These are phyloP conservation scores for Acanthamoeba royreba DNA, from an alignment of 208 protist species.

Conservation along the genomic window DNA sequence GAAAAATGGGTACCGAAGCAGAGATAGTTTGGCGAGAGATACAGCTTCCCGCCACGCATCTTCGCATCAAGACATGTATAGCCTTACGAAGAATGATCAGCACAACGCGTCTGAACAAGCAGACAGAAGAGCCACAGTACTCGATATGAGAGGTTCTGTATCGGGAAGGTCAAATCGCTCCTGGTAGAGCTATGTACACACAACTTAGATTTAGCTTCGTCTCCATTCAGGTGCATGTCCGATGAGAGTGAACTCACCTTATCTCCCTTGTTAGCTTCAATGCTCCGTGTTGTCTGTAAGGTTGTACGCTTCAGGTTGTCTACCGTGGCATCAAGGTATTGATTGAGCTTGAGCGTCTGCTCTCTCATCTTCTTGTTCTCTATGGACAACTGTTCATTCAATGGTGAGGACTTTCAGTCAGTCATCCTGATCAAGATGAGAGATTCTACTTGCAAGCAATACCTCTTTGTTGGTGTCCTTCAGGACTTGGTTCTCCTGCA, in stretches of 20 bases:
- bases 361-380: background rate
- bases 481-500: background rate
- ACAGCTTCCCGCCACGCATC: background rate
- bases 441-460: too few species aligned
- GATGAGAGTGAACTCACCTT: background rate
- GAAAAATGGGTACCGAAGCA: constrained; percentile 13
- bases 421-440: too few species aligned
- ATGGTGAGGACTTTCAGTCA: too few species aligned
- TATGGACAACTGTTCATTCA: background rate
- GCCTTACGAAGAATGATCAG: background rate
- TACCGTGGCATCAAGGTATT: background rate
- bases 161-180: background rate
- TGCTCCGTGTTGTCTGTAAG: background rate
- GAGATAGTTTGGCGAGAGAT: constrained; percentile 3
- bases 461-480: background rate
- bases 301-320: background rate
- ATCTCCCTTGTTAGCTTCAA: background rate
- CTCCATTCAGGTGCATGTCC: background rate
- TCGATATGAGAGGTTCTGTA: background rate
- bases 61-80: background rate
- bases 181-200: background rate
- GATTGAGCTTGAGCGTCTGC: background rate
- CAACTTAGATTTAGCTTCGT: background rate
- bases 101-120: background rate
- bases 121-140: background rate